Evolutionary conservation across 2,329 filamentous ascomycete genomes (phyloP).

Genomic region (Calonectria honghensis): DNA sequence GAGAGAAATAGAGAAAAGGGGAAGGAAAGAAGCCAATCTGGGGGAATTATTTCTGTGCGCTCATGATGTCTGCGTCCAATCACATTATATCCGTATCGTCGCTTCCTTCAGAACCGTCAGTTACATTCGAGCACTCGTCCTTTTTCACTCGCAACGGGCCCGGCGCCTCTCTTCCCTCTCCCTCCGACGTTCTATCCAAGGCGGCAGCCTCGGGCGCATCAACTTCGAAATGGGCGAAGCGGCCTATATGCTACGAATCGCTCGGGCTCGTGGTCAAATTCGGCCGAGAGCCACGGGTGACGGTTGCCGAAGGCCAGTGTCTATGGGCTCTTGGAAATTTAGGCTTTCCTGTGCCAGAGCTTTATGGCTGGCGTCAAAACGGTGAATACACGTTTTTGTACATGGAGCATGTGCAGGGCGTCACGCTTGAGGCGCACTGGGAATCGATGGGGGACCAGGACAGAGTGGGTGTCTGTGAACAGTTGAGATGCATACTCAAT

Average conservation of each 20-base stretch:
- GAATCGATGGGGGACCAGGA: background rate
- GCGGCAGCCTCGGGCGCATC: too few relatives aligned
- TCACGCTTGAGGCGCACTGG: background rate
- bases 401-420: conserved; percentile 5
- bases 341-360: conserved; percentile 10
- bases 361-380: conserved; percentile 11
- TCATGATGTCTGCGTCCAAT: background rate
- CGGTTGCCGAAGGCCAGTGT: conserved; percentile 35
- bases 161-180: background rate
- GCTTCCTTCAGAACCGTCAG: background rate
- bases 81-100: background rate
- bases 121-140: background rate
- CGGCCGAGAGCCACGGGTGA: background rate
- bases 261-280: conserved; percentile 45
- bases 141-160: conserved; percentile 1
- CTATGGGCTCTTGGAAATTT: conserved; percentile 18
- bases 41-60: background rate
- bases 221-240: conserved; percentile 13
- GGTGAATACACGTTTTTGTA: background rate
- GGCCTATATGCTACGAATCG: conserved; percentile 21
- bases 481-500: background rate
- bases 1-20: background rate
- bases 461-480: background rate
- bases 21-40: background rate
- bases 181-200: background rate